Conservation (phyloP, 2,329 filamentous ascomycete species). For the Nannizzia gypsea region DNA sequence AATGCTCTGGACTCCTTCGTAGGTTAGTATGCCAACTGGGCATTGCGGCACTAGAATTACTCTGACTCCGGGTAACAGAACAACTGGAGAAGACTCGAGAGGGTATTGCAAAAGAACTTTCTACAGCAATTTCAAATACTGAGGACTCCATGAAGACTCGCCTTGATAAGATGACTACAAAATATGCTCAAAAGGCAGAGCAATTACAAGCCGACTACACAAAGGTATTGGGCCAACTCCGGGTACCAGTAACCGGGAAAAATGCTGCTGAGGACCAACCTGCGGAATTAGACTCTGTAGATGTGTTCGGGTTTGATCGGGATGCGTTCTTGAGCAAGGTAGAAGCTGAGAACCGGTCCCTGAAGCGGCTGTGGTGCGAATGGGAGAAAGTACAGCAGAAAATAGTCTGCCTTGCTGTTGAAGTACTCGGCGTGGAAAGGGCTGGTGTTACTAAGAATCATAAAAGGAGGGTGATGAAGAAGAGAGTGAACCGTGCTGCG, state of each 20-base stretch:
- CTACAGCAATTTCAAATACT: slow-evolving; percentile 7
- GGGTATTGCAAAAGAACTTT: slow-evolving; percentile 10
- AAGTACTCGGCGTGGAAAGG: slow-evolving; percentile 12
- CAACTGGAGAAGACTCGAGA: slow-evolving; percentile 11
- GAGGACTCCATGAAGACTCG: slow-evolving; percentile 7
- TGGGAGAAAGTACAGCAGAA: slow-evolving; percentile 17
- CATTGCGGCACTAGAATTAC: background rate
- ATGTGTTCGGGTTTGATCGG: background rate
- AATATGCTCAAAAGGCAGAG: background rate
- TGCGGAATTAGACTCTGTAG: background rate
- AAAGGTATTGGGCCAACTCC: background rate
- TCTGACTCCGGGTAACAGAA: slow-evolving; percentile 3
- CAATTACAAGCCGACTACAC: background rate
- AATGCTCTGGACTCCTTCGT: background rate
- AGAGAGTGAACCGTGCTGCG: slow-evolving; percentile 8
- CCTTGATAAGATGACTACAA: background rate
- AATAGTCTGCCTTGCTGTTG: slow-evolving; percentile 14
- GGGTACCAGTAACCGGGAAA: background rate
- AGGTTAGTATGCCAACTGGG: background rate
- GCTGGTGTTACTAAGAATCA: background rate
- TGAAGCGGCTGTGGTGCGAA: slow-evolving; percentile 15
- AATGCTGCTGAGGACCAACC: background rate
- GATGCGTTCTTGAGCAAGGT: background rate
- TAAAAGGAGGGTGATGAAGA: slow-evolving; percentile 5
- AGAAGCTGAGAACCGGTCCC: slow-evolving; percentile 8